Base-by-base conservation (phyloP, 2,329 filamentous ascomycete genomes). In the Annulohypoxylon truncatum region DNA sequence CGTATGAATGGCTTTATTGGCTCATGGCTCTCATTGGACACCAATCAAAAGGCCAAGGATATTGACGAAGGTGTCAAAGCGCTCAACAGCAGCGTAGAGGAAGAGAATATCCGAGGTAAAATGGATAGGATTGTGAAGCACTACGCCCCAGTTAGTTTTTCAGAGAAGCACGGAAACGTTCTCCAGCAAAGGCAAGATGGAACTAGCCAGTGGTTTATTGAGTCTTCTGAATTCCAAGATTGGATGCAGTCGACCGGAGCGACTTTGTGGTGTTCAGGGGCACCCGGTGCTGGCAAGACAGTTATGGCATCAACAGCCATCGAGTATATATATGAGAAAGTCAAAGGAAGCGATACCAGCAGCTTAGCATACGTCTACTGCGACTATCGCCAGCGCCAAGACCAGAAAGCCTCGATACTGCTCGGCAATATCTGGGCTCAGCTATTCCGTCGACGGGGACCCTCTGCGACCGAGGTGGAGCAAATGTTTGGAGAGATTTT, bases 381-480 rank as follows among this genome's bases (percentile, higher is more conserved):
- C 35, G 65, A 67, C 18, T 67, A 67, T 40, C 65, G 65, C 12
- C 65, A 67, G 18, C 61, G 65, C n/a, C 65, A 67, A 18, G 61
- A 59, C 44, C 65, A 67, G 48, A 67, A 67, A 29, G 57, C 65
- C 12, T 54, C 38, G 22, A 33, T 60, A 18, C 50, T 67, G 8
- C 61, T 67, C 12, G 61, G 65, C 20, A 65, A 67, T 22, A 50
- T 67, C 13, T 67, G 65, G 65, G 48, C 65, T 10, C 65, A 67
- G 18, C 46, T 67, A 7, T 64, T 67, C 10, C 65, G 56, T 24
- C 61, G 48, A 8, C 65, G 65, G 26, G 61, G 61, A 3, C 65
- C 65, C 13, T 64, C 61, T 4, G 48, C 53, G 20, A 67, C 65
- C 8, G 61, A 67, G 26, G 48, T 67, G 9, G 61, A 65, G 10